Base-by-base conservation (phyloP, 805 yeast genomes). In the Spathaspora arborariae region DNA sequence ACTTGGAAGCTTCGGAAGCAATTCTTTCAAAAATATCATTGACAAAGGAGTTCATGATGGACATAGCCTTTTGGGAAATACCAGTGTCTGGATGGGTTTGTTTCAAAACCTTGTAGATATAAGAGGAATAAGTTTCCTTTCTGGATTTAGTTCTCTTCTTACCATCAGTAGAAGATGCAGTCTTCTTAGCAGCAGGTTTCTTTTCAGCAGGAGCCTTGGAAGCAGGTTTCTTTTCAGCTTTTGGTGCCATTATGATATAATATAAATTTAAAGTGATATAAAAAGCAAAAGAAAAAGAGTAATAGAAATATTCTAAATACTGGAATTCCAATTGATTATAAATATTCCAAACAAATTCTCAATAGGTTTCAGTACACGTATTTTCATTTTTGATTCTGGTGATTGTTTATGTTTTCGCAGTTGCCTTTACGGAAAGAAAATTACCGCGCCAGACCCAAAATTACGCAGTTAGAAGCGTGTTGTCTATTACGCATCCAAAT, bases 41-140 rank as follows among this genome's bases (percentile, higher is more conserved):
- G 62, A 92, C 97, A 63, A 92, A 92, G 39, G 97, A 92, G 87
- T 92, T 92, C 92, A 91, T 85, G 74, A 92, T 92, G 57, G 96
- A 89, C 96, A 92, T 92, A 56, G 98, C 96, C 72, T 89, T 88
- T 78, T 90, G 96, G 63, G 98, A 91, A 72, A 92, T 92, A 88
- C 97, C 98, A 55, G 98, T 92, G 74, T 92, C 97, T 74, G 97
- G 98, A 78, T 91, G 98, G 54, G 97, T 91, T 82, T 92, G 97
- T 78, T 91, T 91, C 72, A 92, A 85, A 59, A 91, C 97, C 78
- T 92, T 92, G 94, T 91, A 92, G 72, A 92, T 91, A 79, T 92
- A 92, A 53, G 97, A 90, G 57, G 96, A 89, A 81, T 90, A 92
- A 56, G 97, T 89, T 79, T 92, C 97, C 86, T 89, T 90, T 84